These are phyloP conservation scores for Barbarea vulgaris DNA, from an alignment of 345 rosid genomes.

Conservation along the genomic window DNA sequence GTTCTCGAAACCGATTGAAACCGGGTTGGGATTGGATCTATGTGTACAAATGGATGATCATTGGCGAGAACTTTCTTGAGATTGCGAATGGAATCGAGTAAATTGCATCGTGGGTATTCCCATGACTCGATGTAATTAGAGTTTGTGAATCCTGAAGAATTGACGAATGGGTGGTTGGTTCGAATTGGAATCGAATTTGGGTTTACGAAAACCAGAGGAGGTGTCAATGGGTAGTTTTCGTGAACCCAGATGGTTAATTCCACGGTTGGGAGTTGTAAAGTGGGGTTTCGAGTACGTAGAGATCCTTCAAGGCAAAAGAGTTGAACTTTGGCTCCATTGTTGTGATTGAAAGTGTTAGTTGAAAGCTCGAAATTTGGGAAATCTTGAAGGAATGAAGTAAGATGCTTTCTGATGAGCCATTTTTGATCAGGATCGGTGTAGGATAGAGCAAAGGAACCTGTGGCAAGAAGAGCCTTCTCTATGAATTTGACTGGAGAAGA, in stretches of 20 bases:
- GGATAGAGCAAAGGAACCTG: conserved; percentile 51
- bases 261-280: conserved; percentile 38
- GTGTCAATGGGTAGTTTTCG: conserved; percentile 59
- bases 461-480: conserved; percentile 56
- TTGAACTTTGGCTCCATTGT: conserved; percentile 61
- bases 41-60: conserved; percentile 56
- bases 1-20: conserved; percentile 44
- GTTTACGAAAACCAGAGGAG: conserved; percentile 58
- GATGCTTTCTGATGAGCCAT: conserved; percentile 61
- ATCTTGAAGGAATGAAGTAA: conserved; percentile 56
- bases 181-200: conserved; percentile 38
- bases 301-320: conserved; percentile 53
- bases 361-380: conserved; percentile 52
- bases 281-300: conserved; percentile 40
- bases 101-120: conserved; percentile 53
- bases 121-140: conserved; percentile 58
- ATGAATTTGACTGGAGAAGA: conserved; percentile 53
- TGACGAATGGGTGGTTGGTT: conserved; percentile 63
- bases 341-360: conserved; percentile 50
- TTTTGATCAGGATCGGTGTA: conserved; percentile 66
- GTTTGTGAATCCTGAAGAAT: conserved; percentile 48
- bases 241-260: conserved; percentile 70
- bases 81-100: conserved; percentile 50
- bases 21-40: conserved; percentile 34
- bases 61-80: conserved; percentile 50